Base-by-base conservation (phyloP, 2,329 filamentous ascomycete genomes). In the Aspergillus fijiensis region DNA sequence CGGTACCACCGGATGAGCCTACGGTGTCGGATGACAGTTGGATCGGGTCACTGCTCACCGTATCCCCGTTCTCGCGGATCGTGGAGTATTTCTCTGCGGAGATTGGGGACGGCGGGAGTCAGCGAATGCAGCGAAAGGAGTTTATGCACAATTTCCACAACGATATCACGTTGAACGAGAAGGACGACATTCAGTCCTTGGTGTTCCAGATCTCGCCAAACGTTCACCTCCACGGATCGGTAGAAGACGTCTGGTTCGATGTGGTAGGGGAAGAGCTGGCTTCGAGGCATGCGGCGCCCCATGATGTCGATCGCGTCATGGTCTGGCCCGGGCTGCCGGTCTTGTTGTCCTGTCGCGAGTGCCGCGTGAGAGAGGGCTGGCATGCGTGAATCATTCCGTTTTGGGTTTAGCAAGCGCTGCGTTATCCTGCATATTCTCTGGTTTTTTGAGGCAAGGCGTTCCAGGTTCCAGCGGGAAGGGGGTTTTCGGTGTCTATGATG, bases 11-110 rank as follows among this genome's bases (percentile, higher is more conserved):
- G 1, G 76, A 76, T 27, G 70, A 72, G 25, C 66, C 65, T 3
- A 70, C 64, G 11, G 64, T 68, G 5, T 58, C 64, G 4, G 71
- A 77, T 51, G 74, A 77, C 50, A 72, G 71, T 19, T 77, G 76
- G 72, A 77, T 78, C 42, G 75, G 72, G 55, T 77, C 76, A 9
- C 67, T 79, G 19, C 73, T 79, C 19, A 74, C 75, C 1, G 62
- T 75, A 5, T 76, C 75, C 11, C 74, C 76, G 4, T 77, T 79
- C 48, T 63, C 65, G 23, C 74, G 76, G 3, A 72, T 77, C 7
- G 72, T 76, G 33, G 76, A 79, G 56, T 79, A 74, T 57, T 77
- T 79, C 65, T 77, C 76, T 2, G 77, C 77, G 0, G 77, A 79
- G 58, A 78, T 79, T 33, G 76, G 76, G 5, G 74, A 77, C 39